These are phyloP conservation scores for Rhodomyrtus tomentosa DNA, from an alignment of 345 rosid species.

Conservation along the genomic window DNA sequence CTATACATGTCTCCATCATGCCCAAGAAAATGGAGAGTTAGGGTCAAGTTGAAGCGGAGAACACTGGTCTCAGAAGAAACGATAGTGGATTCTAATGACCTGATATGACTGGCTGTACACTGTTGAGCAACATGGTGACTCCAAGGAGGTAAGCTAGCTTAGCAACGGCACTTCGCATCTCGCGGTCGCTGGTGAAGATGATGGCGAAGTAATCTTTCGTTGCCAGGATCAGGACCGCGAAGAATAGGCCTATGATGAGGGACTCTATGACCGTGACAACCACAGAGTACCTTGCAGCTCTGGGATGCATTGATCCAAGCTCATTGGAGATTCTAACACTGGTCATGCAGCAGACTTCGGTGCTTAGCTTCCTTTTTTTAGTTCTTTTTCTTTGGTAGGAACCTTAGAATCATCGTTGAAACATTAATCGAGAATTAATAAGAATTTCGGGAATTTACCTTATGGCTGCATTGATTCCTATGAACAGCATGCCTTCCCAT, in stretches of 20 bases:
- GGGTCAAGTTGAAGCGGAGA: background rate
- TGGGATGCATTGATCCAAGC: conserved; percentile 80
- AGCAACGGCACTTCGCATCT: conserved; percentile 51
- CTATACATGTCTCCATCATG: background rate
- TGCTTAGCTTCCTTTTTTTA: background rate
- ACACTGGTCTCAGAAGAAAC: background rate
- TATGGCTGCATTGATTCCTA: conserved; percentile 87
- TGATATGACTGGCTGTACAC: conserved; percentile 82
- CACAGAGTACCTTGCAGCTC: conserved; percentile 80
- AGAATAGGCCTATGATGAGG: conserved; percentile 47
- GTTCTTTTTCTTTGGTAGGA: background rate
- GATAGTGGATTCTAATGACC: conserved; percentile 18
- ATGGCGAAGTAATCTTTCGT: conserved; percentile 47
- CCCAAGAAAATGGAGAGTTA: background rate
- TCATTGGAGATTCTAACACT: conserved; percentile 86
- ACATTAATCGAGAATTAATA: background rate
- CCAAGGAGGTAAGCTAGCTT: conserved; percentile 66
- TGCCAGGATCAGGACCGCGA: conserved; percentile 35
- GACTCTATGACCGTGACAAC: conserved; percentile 47
- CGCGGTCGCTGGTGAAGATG: conserved; percentile 53
- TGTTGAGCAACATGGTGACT: conserved; percentile 71
- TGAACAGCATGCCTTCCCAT: conserved; percentile 94
- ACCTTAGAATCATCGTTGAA: background rate
- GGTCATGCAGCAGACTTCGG: background rate
- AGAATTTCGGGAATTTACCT: conserved; percentile 27